Conservation (phyloP, 2,329 filamentous ascomycete species). For the Arthroderma sp. region DNA sequence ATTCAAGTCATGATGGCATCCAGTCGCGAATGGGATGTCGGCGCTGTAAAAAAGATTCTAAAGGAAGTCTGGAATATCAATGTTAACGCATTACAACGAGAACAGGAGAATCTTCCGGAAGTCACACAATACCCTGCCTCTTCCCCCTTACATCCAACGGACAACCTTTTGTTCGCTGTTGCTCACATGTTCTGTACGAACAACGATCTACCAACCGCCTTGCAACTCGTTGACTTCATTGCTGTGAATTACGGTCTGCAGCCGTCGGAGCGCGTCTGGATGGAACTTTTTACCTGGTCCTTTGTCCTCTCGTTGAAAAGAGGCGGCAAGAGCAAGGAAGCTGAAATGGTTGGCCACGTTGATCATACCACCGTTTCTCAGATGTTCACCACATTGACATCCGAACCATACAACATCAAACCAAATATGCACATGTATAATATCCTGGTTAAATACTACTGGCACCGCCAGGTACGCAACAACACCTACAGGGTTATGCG, state of each 20-base stretch:
- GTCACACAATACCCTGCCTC: conserved; percentile 31
- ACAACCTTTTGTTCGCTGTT: conserved; percentile 49
- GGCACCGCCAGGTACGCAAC: conserved; percentile 10
- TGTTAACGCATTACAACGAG: conserved; percentile 27
- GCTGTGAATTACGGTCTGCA: conserved; percentile 46
- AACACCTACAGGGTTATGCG: conserved; percentile 18
- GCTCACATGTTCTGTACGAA: conserved; percentile 57
- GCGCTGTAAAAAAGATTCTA: conserved; percentile 36
- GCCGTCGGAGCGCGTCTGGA: conserved; percentile 50
- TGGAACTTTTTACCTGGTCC: conserved; percentile 53
- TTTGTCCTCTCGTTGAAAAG: conserved; percentile 42
- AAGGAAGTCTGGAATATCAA: conserved; percentile 43
- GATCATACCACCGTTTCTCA: conserved; percentile 33
- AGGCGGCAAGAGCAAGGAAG: conserved; percentile 20
- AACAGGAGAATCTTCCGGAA: conserved; percentile 20
- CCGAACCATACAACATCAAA: conserved; percentile 41
- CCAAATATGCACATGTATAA: conserved; percentile 46
- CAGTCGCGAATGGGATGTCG: conserved; percentile 39
- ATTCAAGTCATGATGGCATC: conserved; percentile 40
- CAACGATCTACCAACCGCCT: conserved; percentile 45
- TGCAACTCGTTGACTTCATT: conserved; percentile 49
- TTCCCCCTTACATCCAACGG: conserved; percentile 47
- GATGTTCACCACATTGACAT: conserved; percentile 49
- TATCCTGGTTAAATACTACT: conserved; percentile 20
- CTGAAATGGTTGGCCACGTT: conserved; percentile 22